Conservation (phyloP, 768 basidiomycete species). For the Candolleomyces eurysporus region DNA sequence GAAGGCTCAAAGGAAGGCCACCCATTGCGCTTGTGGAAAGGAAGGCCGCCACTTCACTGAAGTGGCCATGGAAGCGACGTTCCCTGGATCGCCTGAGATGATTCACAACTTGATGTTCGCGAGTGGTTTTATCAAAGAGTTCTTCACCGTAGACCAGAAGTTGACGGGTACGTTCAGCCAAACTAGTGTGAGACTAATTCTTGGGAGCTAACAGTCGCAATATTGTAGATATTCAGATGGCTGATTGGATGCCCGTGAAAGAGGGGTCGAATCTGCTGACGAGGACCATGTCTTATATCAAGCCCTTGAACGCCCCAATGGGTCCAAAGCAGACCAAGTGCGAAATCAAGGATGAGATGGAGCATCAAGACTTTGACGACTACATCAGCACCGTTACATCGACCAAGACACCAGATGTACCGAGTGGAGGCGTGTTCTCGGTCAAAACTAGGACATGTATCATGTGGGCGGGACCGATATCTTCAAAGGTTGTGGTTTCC, state of each 20-base stretch:
- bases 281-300: conserved; percentile 95
- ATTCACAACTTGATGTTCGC: conserved; percentile 96
- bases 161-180: conserved; percentile 63
- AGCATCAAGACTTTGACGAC: conserved; percentile 79
- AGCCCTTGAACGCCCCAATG: conserved; percentile 81
- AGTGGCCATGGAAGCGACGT: conserved; percentile 68
- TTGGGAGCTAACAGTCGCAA: neutral
- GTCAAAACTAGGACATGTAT: conserved; percentile 95
- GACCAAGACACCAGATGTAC: conserved; percentile 92
- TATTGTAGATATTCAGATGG: conserved; percentile 84
- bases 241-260: conserved; percentile 82
- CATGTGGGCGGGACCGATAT: conserved; percentile 84
- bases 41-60: conserved; percentile 71
- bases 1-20: conserved; percentile 46
- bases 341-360: conserved; percentile 85
- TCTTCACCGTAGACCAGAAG: conserved; percentile 87
- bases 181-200: neutral
- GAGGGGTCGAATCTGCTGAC: conserved; percentile 67
- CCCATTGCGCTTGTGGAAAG: conserved; percentile 72
- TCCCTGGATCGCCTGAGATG: conserved; percentile 92
- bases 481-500: conserved; percentile 80
- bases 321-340: conserved; percentile 97
- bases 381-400: conserved; percentile 83
- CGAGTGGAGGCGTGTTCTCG: conserved; percentile 87
- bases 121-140: conserved; percentile 93